These are phyloP conservation scores for Tetragonia tetragonoides DNA, from an alignment of 148 eudicot species.

Conservation along the genomic window DNA sequence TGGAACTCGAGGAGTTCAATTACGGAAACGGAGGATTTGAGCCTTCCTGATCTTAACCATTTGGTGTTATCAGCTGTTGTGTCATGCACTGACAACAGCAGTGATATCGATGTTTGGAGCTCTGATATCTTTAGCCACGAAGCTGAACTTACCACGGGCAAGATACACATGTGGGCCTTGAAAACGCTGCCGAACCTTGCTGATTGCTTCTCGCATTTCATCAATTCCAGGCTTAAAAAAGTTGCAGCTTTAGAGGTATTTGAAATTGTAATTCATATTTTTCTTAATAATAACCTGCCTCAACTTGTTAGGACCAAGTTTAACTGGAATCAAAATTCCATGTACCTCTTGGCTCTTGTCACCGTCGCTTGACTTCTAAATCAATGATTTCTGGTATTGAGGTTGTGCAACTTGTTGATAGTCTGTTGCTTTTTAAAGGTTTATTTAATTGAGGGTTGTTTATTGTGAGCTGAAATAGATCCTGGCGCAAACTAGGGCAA, in stretches of 20 bases:
- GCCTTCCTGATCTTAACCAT: constrained; percentile 67
- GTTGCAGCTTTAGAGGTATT: constrained; percentile 49
- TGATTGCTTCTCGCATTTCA: constrained; percentile 63
- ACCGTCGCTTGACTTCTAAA: neutral
- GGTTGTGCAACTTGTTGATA: neutral
- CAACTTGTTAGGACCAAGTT: neutral
- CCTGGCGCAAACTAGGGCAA: neutral
- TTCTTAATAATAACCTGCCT: neutral
- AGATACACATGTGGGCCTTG: constrained; percentile 73
- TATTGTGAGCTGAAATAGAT: neutral
- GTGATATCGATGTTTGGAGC: constrained; percentile 46
- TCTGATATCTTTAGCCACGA: constrained; percentile 38
- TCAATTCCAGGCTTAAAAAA: constrained; percentile 48
- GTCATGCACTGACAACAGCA: constrained; percentile 44
- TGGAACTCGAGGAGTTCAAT: constrained; percentile 38
- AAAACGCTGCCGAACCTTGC: constrained; percentile 66
- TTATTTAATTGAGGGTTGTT: too few species aligned
- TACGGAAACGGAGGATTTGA: constrained; percentile 25
- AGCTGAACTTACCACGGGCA: constrained; percentile 56
- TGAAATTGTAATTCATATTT: neutral
- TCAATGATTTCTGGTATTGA: neutral
- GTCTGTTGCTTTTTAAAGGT: too few species aligned
- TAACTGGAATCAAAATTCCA: neutral
- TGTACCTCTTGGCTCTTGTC: too few species aligned
- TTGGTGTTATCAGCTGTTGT: constrained; percentile 67